Evolutionary conservation across 495 filamentous ascomycete species (phyloP).

Genomic region (Patellaria atrata): DNA sequence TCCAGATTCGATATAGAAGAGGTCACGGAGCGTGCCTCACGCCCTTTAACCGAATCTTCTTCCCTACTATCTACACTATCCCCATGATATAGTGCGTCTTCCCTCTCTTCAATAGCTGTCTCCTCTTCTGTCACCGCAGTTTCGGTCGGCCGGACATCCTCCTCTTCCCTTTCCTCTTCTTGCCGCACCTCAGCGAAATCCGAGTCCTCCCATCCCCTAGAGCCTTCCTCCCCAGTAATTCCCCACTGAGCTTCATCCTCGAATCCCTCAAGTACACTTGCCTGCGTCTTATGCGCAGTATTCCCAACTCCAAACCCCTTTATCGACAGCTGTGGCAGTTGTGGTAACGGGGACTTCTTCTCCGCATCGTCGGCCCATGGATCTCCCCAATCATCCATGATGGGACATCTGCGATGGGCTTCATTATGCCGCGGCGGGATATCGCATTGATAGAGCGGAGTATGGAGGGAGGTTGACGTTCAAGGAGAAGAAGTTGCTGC

Average conservation of each 20-base stretch:
- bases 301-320: neutral
- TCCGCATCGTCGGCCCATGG: constrained; percentile 19
- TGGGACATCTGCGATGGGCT: constrained; percentile 6
- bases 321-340: neutral
- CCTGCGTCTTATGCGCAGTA: constrained; percentile 1
- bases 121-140: too few relatives aligned
- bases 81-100: too few relatives aligned
- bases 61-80: too few relatives aligned
- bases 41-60: too few relatives aligned
- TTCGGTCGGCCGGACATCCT: constrained; percentile 2
- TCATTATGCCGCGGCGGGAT: too few relatives aligned
- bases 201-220: constrained; percentile 11
- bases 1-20: too few relatives aligned
- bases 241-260: constrained; percentile 20
- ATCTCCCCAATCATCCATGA: constrained; percentile 22
- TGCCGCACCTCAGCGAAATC: neutral
- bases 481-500: too few relatives aligned
- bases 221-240: constrained; percentile 6
- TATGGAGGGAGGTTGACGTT: too few relatives aligned
- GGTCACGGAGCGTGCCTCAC: too few relatives aligned
- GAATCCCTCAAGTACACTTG: constrained; percentile 12
- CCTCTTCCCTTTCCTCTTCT: neutral
- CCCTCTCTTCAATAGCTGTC: too few relatives aligned
- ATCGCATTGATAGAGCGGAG: too few relatives aligned
- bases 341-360: constrained; percentile 3